Evolutionary conservation across 2,329 filamentous ascomycete genomes (phyloP), one percentile per base, ranked within the genome.

Genomic region (Pseudogymnoascus sp.): DNA sequence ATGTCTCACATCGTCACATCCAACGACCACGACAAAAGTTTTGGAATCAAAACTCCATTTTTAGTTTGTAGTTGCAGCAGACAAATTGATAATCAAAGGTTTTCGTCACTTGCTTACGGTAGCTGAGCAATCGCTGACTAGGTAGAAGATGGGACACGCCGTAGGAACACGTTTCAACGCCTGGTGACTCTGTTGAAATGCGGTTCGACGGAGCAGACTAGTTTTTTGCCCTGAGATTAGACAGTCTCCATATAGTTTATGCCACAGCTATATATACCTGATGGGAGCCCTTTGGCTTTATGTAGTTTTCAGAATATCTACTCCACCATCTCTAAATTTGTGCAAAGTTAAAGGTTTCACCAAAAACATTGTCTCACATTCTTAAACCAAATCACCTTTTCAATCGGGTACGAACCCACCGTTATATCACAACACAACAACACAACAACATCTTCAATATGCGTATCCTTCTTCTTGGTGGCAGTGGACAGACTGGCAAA

Each of bases 401-500:
- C 25, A 50, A 37, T n/a, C 14, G 22, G 41, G 14, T 28, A 28
- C 14, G 11, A 41, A 14, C 5, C 30, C 25, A 16, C 12, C 2
- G 16, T 16, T 12, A 22, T 4, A 16, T 14, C 22, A 25, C 22
- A 25, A 25, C 22, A 25, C 22, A 25, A 25, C 38, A 60, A 11
- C 58, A 18, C 32, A 32, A 60, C 57, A 57, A 6, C 32, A 62
- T 57, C 39, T 57, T 60, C 61, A 62, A 41, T 39, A 32, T 58
- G 64, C 65, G 59, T 39, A 39, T 80, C 64, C 74, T 81, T 62
- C 25, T 64, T 38, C 69, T 80, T 38, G 78, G 78, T 34, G 79
- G 74, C 60, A 77, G 70, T 57, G 78, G 79, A 61, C 76, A 74
- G 57, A 79, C 77, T 59, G 78, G 79, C 66, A 68, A 71, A 59